Conservation (phyloP, 2,329 filamentous ascomycete species). For the Epichloe festucae region DNA sequence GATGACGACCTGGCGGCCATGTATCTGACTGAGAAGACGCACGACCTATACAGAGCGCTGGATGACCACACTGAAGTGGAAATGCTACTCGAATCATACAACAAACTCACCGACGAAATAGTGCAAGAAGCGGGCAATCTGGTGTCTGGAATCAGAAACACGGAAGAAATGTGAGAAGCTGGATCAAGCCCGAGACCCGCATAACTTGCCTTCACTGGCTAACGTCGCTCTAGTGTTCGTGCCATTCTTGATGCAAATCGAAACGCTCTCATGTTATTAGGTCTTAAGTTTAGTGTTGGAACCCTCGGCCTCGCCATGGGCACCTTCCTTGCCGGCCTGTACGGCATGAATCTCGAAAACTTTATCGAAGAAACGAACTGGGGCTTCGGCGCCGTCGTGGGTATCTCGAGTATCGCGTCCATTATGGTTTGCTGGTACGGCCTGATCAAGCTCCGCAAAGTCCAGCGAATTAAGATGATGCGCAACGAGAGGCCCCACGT, state of each 20-base stretch:
- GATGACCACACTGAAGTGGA: conserved; percentile 94
- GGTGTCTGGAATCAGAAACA: conserved; percentile 91
- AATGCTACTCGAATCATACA: conserved; percentile 91
- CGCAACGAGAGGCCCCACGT: conserved; percentile 27
- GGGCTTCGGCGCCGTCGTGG: conserved; percentile 69
- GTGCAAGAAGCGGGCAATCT: conserved; percentile 89
- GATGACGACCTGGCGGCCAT: conserved; percentile 90
- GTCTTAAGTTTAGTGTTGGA: conserved; percentile 90
- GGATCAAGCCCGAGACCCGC: background rate
- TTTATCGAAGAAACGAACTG: conserved; percentile 90
- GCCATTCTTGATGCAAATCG: conserved; percentile 96
- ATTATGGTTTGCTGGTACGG: conserved; percentile 73
- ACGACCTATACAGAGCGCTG: conserved; percentile 58
- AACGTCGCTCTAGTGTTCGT: conserved; percentile 52
- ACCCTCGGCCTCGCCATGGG: conserved; percentile 90
- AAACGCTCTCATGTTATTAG: conserved; percentile 93
- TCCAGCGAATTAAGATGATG: conserved; percentile 81
- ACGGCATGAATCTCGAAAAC: conserved; percentile 98
- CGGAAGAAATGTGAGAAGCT: conserved; percentile 77
- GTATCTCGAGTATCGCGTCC: conserved; percentile 57
- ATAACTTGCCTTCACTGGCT: conserved; percentile 3
- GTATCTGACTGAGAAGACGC: conserved; percentile 85
- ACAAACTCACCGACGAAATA: conserved; percentile 96
- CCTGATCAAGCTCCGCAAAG: conserved; percentile 66
- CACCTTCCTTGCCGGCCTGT: conserved; percentile 94